phyloP scores from a whole-genome alignment of 768 basidiomycete species.

The Suillus discolor region DNA sequence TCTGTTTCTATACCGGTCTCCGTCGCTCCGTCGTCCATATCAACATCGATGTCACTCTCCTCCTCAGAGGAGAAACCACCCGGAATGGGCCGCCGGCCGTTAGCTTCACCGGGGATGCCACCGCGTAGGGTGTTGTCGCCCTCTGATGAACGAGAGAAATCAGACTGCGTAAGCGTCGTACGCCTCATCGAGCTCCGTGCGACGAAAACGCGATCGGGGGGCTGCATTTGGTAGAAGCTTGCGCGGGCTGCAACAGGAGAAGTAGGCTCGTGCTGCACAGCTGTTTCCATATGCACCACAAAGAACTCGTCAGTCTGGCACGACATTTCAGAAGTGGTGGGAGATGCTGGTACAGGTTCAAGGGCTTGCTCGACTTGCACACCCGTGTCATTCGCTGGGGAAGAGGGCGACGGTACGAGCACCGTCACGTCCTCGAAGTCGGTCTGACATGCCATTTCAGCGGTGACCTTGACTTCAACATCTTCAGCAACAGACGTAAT shows the following conservation, averaged over 20 bases:
- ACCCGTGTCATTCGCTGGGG: slow-evolving; percentile 39
- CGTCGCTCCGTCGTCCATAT: slow-evolving; percentile 44
- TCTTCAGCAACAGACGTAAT: slow-evolving; percentile 45
- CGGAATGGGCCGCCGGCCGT: slow-evolving; percentile 16
- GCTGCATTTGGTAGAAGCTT: slow-evolving; percentile 37
- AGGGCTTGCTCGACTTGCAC: slow-evolving; percentile 42
- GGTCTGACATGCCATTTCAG: slow-evolving; percentile 70
- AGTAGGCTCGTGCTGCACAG: slow-evolving; percentile 48
- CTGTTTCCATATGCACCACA: slow-evolving; percentile 46
- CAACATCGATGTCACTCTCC: slow-evolving; percentile 41
- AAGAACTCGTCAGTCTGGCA: slow-evolving; percentile 50
- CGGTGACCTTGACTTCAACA: slow-evolving; percentile 43
- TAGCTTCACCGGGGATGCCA: slow-evolving; percentile 18
- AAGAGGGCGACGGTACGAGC: slow-evolving; percentile 29
- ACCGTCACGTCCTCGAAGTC: slow-evolving; percentile 42
- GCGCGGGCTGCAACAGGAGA: slow-evolving; percentile 27
- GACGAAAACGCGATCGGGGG: slow-evolving; percentile 23
- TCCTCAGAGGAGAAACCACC: slow-evolving; percentile 25
- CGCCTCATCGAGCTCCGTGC: slow-evolving; percentile 28
- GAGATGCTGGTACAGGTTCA: slow-evolving; percentile 17
- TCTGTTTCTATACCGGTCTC: slow-evolving; percentile 72
- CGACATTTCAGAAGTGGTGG: slow-evolving; percentile 36
- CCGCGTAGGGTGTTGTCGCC: slow-evolving; percentile 43
- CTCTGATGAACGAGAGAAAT: slow-evolving; percentile 36
- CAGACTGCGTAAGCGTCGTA: slow-evolving; percentile 51